Conservation (phyloP, 306 rosid genomes). For the Nissolia schottii region DNA sequence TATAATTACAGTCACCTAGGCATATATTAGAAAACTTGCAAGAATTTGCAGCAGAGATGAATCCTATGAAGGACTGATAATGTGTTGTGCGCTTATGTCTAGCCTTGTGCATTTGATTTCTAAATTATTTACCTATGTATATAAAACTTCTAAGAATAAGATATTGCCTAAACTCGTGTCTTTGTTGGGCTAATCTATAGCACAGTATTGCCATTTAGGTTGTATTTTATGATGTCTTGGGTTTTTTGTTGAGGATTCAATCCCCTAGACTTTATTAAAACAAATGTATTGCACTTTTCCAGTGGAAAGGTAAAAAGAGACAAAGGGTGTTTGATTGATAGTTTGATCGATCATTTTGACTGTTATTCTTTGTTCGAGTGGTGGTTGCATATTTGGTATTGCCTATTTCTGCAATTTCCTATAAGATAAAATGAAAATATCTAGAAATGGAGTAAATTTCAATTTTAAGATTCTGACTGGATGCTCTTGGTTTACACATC, state of each 20-base stretch:
- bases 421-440: neutral
- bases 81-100: neutral
- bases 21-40: neutral
- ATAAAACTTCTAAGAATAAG: neutral
- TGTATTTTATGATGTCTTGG: neutral
- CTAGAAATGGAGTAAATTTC: neutral
- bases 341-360: neutral
- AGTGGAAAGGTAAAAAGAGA: neutral
- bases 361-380: neutral
- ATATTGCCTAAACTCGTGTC: neutral
- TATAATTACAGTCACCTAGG: neutral
- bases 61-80: neutral
- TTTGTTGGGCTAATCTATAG: neutral
- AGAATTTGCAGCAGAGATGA: neutral
- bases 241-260: neutral
- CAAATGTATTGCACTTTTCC: neutral
- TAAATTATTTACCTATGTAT: neutral
- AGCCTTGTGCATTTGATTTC: neutral
- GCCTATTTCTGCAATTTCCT: neutral
- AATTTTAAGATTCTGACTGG: slow-evolving; percentile 3
- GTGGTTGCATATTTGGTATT: neutral
- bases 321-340: slow-evolving; percentile 2
- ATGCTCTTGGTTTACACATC: slow-evolving; percentile 21
- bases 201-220: neutral
- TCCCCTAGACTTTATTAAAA: neutral